phyloP scores from a whole-genome alignment of 1,139 yeast genomes.

The Suzukiozyma palmioleophila region DNA sequence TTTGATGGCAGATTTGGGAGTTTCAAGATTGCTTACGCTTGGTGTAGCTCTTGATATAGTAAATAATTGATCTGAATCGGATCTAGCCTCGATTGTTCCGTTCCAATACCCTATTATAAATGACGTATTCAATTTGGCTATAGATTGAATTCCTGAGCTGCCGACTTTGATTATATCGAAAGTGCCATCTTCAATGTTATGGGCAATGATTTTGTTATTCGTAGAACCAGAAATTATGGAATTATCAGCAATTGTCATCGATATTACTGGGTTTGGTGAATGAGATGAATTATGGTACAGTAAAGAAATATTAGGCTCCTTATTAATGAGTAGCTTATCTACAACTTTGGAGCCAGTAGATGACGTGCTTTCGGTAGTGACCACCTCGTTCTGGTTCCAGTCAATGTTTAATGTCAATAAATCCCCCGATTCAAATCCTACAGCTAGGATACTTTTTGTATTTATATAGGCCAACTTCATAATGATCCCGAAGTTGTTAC shows the following conservation, averaged over 20 bases:
- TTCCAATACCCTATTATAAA: constrained; percentile 37
- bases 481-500: constrained; percentile 49
- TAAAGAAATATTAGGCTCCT: constrained; percentile 16
- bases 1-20: constrained; percentile 11
- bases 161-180: constrained; percentile 11
- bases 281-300: constrained; percentile 26
- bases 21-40: constrained; percentile 7
- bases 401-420: constrained; percentile 29
- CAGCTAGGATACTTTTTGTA: constrained; percentile 20
- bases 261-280: constrained; percentile 49
- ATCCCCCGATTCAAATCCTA: constrained; percentile 61
- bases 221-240: constrained; percentile 42
- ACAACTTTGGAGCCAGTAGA: not conserved
- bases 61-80: constrained; percentile 7
- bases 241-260: constrained; percentile 22
- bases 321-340: constrained; percentile 18
- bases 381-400: not conserved
- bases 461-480: constrained; percentile 43
- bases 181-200: constrained; percentile 11
- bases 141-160: constrained; percentile 20
- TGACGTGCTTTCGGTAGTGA: not conserved
- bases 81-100: constrained; percentile 25
- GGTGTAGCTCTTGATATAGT: constrained; percentile 14
- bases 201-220: constrained; percentile 26
- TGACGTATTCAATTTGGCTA: constrained; percentile 8